Evolutionary conservation across 495 filamentous ascomycete genomes (phyloP), one percentile per base, ranked within the genome.

Genomic region (Clavariopsis aquatica): DNA sequence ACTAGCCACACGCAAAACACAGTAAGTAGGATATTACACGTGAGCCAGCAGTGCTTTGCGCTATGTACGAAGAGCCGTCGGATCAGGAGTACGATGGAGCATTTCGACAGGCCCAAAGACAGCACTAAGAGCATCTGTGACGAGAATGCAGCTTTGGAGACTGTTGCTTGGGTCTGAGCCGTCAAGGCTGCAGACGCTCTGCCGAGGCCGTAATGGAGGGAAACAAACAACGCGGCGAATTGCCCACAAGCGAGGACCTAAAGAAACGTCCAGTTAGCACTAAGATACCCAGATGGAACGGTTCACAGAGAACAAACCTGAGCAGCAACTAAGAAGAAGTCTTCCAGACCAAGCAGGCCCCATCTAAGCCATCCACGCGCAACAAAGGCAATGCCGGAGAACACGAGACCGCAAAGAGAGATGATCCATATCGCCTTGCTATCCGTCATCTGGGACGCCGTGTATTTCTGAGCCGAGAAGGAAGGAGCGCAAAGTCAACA

Each of bases 31-130:
- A 72, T 47, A 31, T 70, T 65, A 66, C 68, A 72, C 22, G 59
- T 27, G 20, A 60, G 27, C 19, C 52, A 6, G 62, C 20, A 31
- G 27, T 28, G 57, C 51, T 56, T 52, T 27, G 47, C 52, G 38
- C 66, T 60, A 22, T 54, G 41, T 9, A 34, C 57, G 53, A 72
- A 71, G 47, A 74, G 51, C 26, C 72, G 62, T 20, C 64, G 68
- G 24, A 71, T 31, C n/a, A 74, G 69, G n/a, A 64, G 61, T 1
- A 74, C 38, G 38, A 70, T 58, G 0, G 72, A 72, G 52, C 54
- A 68, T 64, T 74, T 74, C 23, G 72, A 55, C 13, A 72, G 28
- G 20, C 49, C 57, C 2, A 72, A 49, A 1, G 70, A 55, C 12
- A 71, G 13, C 0, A 74, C 15, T 22, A 71, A 34, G 19, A 66